These are phyloP conservation scores for Papiliotrema nemorosa DNA, from an alignment of 1,284 basidiomycete genomes.

Conservation along the genomic window DNA sequence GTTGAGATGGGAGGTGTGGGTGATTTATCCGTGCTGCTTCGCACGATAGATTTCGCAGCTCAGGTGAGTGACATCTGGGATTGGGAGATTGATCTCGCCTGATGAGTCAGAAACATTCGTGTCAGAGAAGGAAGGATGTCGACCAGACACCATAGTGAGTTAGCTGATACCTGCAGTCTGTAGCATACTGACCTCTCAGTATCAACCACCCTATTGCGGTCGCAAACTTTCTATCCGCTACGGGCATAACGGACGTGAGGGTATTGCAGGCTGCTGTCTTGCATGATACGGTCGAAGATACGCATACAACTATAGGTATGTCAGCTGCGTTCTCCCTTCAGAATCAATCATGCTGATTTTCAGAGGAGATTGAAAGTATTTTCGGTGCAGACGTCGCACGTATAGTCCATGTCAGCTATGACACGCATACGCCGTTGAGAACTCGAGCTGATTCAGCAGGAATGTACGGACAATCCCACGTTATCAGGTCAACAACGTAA, in stretches of 20 bases:
- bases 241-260: conserved; percentile 41
- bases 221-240: conserved; percentile 43
- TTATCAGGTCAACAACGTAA: conserved; percentile 42
- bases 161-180: background rate
- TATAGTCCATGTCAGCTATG: conserved; percentile 42
- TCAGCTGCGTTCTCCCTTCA: background rate
- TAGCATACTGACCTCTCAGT: conserved; percentile 13
- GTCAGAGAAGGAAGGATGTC: conserved; percentile 47
- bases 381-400: conserved; percentile 46
- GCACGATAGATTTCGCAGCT: conserved; percentile 47
- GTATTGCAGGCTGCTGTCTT: conserved; percentile 49
- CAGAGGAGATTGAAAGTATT: conserved; percentile 37
- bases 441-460: conserved; percentile 22
- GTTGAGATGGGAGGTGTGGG: conserved; percentile 8
- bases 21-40: conserved; percentile 30
- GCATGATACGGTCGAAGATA: conserved; percentile 52
- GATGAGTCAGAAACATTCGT: conserved; percentile 45
- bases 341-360: background rate
- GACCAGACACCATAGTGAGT: conserved; percentile 48
- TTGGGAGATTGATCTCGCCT: background rate
- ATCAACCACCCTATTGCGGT: conserved; percentile 50
- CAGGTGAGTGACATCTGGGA: conserved; percentile 28
- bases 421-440: no score
- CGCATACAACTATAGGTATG: conserved; percentile 43
- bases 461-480: conserved; percentile 43